Evolutionary conservation across 2,329 filamentous ascomycete species (phyloP), one percentile per base, ranked within the genome.

Genomic region (Curvularia verruculosa): DNA sequence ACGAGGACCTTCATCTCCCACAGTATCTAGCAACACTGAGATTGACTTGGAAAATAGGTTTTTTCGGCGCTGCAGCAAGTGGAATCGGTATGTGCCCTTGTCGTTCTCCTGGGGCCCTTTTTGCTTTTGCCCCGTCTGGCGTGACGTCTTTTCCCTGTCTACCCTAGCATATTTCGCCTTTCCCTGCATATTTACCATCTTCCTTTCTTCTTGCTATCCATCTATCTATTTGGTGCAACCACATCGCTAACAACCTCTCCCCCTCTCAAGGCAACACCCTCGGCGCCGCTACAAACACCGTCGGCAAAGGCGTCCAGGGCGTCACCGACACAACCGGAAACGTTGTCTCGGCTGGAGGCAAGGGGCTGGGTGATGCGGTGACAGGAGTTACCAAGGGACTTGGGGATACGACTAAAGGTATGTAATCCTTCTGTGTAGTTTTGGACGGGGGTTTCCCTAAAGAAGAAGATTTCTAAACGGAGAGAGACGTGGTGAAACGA

Each of bases 381-480:
- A 66, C 66, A 8, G 74, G 74, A 0, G 62, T 77, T 5, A 75
- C 72, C 7, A 57, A 67, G 45, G 74, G 73, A 0, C 18, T 74
- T 18, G 74, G 74, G 0, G 74, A 77, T 53, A 76, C 72, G 2
- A 75, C 70, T 0, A 75, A 75, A 46, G 67, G 71, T 72, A 58
- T 9, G 68, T 60, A 15, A n/a, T n/a, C n/a, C n/a, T n/a, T n/a
- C n/a, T n/a, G n/a, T n/a, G n/a, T n/a, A n/a, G n/a, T n/a, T n/a
- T n/a, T n/a, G n/a, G n/a, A n/a, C n/a, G n/a, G n/a, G n/a, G n/a
- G n/a, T n/a, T n/a, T n/a, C n/a, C n/a, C n/a, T n/a, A n/a, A n/a
- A n/a, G n/a, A n/a, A n/a, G n/a, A n/a, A n/a, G n/a, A n/a, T n/a
- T n/a, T n/a, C n/a, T n/a, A n/a, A n/a, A n/a, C n/a, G n/a, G n/a